A percentile compares a stretch with the other conserved stretches of the same genome.
These are phyloP conservation scores for Aureobasidium sp. DNA, from an alignment of 2,329 filamentous ascomycete genomes.

Conservation along the genomic window DNA sequence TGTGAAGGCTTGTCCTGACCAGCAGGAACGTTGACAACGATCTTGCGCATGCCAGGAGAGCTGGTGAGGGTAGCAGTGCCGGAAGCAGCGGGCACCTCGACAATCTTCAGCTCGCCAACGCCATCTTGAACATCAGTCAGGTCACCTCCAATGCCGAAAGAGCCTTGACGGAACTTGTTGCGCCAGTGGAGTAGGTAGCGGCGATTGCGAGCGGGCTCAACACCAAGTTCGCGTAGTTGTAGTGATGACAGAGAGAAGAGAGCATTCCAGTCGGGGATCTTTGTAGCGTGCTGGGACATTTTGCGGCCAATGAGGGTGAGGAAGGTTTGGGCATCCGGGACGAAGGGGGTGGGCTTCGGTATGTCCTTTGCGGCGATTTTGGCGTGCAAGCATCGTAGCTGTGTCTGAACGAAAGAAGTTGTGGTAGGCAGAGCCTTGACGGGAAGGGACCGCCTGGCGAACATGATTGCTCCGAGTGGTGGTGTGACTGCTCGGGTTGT, in stretches of 20 bases:
- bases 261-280: constrained; percentile 84
- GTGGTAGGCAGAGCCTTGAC: constrained; percentile 2
- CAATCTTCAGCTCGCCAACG: constrained; percentile 48
- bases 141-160: constrained; percentile 76
- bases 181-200: constrained; percentile 83
- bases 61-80: constrained; percentile 41
- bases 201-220: constrained; percentile 76
- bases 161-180: constrained; percentile 69
- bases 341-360: constrained; percentile 71
- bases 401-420: constrained; percentile 5
- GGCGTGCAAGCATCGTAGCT: constrained; percentile 28
- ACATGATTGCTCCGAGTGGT: constrained; percentile 7
- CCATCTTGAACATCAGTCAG: constrained; percentile 60
- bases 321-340: constrained; percentile 79
- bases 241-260: constrained; percentile 73
- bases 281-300: constrained; percentile 70
- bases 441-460: constrained; percentile 5
- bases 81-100: constrained; percentile 42
- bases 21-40: constrained; percentile 54
- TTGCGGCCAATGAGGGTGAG: constrained; percentile 84
- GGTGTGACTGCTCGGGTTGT: neutral
- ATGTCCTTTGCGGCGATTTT: constrained; percentile 36
- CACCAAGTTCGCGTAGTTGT: constrained; percentile 75
- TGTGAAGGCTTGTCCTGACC: constrained; percentile 42
- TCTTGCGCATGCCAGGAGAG: constrained; percentile 46